Percentiles rank a stretch among this genome's conserved stretches.
phyloP scores from a whole-genome alignment of 2,329 filamentous ascomycete genomes.

The Colletotrichum euphorbiae region DNA sequence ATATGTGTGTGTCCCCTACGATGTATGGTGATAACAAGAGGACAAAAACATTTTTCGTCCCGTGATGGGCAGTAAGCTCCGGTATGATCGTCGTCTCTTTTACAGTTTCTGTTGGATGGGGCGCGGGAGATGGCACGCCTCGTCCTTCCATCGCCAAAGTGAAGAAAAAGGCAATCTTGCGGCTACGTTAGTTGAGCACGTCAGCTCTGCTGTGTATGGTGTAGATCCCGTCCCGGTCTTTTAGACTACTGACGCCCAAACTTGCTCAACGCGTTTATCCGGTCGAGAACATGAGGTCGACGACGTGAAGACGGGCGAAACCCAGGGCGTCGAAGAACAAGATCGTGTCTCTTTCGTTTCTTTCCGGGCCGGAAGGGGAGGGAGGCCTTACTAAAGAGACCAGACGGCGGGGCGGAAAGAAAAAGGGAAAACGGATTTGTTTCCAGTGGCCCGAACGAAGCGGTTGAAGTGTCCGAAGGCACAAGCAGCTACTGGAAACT shows the following conservation, averaged over 20 bases:
- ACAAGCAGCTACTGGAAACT: background rate
- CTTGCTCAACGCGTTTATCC: background rate
- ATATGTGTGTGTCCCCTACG: too few species aligned
- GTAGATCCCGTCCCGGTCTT: background rate
- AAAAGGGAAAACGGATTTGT: background rate
- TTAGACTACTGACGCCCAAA: background rate
- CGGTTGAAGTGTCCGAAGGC: constrained; percentile 13
- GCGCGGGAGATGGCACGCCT: constrained; percentile 18
- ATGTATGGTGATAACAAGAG: too few species aligned
- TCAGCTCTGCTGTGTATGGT: background rate
- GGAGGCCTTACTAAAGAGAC: background rate
- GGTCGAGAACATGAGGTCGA: background rate
- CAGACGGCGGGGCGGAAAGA: background rate
- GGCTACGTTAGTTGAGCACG: background rate
- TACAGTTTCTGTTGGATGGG: background rate
- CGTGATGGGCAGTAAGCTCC: constrained; percentile 6
- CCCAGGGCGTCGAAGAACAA: constrained; percentile 5
- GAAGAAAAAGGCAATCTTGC: background rate
- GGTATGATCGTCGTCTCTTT: constrained; percentile 19
- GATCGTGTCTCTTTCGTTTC: constrained; percentile 2
- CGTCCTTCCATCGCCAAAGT: background rate
- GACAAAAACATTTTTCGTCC: constrained; percentile 11
- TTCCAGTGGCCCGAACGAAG: constrained; percentile 22
- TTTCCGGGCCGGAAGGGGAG: constrained; percentile 3
- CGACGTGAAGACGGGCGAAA: background rate